Evolutionary conservation across 345 rosid species (phyloP), one percentile per base, ranked within the genome.

Genomic region (Salix arbutifolia): DNA sequence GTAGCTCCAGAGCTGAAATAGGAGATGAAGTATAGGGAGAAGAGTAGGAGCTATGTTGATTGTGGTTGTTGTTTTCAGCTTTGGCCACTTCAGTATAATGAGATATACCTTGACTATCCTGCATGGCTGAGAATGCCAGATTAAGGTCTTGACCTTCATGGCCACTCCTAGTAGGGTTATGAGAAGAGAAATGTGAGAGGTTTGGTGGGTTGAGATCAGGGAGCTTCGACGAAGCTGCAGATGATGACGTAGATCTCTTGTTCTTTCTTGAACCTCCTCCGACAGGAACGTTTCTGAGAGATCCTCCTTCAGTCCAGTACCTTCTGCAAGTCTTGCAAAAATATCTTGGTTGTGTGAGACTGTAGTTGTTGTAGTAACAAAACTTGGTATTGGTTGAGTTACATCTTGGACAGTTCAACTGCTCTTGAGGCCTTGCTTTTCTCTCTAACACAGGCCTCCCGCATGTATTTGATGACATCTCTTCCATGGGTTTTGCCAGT

Each of bases 241-340:
- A 12, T 31, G 83, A 70, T 13, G 79, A 35, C 5, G 72, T 17
- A n/a, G 87, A 74, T 73, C 88, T 84, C 69, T 80, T 87, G 82
- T 87, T 85, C 82, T 87, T 87, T 66, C 90, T 82, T 6, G 90
- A 87, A 23, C 89, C 89, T 60, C 87, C 89, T 7, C 90, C 90
- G 14, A 87, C 90, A 46, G 90, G 90, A 67, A 88, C 90, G 77
- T 83, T 88, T 71, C 90, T 86, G 9, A 88, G 86, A 71, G 89
- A 84, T 8, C 90, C 90, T 44, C 90, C 90, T 80, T 82, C 90
- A 12, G 90, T 88, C 90, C 88, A 80, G 46, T 80, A 80, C 83
- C 83, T 80, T 76, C 83, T 76, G 38, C 83, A 80, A 72, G 80
- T 67, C 74, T 80, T 80, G 77, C 83, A 80, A 53, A 80, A 80